Percentiles rank a stretch among this genome's conserved stretches.
These are phyloP conservation scores for Aquilaria malaccensis DNA, from an alignment of 345 rosid genomes.

Conservation along the genomic window DNA sequence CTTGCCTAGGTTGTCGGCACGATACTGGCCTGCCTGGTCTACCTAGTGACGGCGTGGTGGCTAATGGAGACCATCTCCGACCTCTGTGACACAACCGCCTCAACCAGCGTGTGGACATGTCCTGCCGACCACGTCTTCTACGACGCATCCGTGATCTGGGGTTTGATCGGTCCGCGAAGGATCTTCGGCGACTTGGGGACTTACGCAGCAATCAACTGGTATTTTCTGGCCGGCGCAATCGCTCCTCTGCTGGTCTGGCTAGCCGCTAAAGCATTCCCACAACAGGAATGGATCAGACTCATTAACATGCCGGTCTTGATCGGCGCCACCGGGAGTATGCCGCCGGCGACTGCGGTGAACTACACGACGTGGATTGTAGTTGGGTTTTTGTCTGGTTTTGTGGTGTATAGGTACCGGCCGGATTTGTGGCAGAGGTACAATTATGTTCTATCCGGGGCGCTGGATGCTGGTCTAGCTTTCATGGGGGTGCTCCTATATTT, in stretches of 20 bases:
- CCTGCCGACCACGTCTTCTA: conserved; percentile 83
- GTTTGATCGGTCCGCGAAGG: conserved; percentile 80
- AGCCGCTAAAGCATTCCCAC: conserved; percentile 68
- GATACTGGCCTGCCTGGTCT: conserved; percentile 67
- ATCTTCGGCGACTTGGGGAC: conserved; percentile 83
- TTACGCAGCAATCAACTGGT: conserved; percentile 81
- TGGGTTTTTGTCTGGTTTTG: conserved; percentile 84
- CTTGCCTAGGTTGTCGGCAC: conserved; percentile 71
- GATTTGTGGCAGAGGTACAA: conserved; percentile 82
- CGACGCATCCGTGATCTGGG: conserved; percentile 97
- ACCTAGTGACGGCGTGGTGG: conserved; percentile 96
- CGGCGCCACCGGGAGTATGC: conserved; percentile 83
- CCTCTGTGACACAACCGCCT: conserved; percentile 59
- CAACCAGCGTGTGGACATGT: conserved; percentile 83
- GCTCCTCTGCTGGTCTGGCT: conserved; percentile 78
- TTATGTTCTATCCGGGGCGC: conserved; percentile 83
- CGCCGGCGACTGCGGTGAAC: conserved; percentile 98
- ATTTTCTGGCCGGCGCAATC: conserved; percentile 73
- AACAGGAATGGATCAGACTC: conserved; percentile 78
- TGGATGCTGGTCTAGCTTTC: conserved; percentile 94
- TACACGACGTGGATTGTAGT: conserved; percentile 81
- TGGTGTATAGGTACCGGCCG: conserved; percentile 67
- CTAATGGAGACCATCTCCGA: conserved; percentile 82
- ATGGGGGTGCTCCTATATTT: conserved; percentile 88
- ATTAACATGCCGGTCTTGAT: conserved; percentile 89